Evolutionary conservation across 2,329 filamentous ascomycete genomes (phyloP).

Genomic region (Fusarium fujikuroi): DNA sequence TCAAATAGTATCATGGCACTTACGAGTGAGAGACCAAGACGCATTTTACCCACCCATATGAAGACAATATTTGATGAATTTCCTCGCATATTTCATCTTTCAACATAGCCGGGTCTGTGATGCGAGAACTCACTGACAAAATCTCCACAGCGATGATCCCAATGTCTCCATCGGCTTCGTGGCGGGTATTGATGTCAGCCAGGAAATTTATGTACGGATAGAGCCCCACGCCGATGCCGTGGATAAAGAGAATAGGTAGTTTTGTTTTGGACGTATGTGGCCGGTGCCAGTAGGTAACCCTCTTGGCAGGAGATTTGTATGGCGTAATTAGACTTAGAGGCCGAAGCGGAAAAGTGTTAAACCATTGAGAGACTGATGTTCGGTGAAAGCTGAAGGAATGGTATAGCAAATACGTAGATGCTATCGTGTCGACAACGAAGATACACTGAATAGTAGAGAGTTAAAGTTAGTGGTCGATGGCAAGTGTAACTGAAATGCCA

Average conservation of each 20-base stretch:
- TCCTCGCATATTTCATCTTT: slow-evolving; percentile 62
- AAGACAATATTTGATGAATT: slow-evolving; percentile 61
- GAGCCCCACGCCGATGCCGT: slow-evolving; percentile 67
- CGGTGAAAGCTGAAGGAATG: slow-evolving; percentile 61
- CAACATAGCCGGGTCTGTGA: slow-evolving; percentile 60
- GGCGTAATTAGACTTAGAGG: slow-evolving; percentile 58
- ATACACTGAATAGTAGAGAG: slow-evolving; percentile 49
- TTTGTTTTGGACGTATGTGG: slow-evolving; percentile 67
- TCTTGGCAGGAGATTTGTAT: slow-evolving; percentile 57
- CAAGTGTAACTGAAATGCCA: background rate
- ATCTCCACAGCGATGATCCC: slow-evolving; percentile 69
- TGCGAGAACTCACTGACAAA: slow-evolving; percentile 67
- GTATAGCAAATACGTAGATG: slow-evolving; percentile 49
- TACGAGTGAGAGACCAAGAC: slow-evolving; percentile 63
- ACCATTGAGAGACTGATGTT: slow-evolving; percentile 47
- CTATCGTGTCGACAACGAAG: slow-evolving; percentile 57
- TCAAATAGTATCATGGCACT: background rate
- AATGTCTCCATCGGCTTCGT: slow-evolving; percentile 57
- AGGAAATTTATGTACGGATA: slow-evolving; percentile 67
- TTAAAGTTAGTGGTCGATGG: slow-evolving; percentile 9
- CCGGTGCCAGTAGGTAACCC: slow-evolving; percentile 68
- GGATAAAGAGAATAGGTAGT: slow-evolving; percentile 69
- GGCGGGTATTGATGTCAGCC: slow-evolving; percentile 57
- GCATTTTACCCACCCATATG: slow-evolving; percentile 62
- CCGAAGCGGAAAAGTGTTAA: slow-evolving; percentile 65